Evolutionary conservation across 2,329 filamentous ascomycete species (phyloP), one percentile per base, ranked within the genome.

Genomic region (Boeremia exigua): DNA sequence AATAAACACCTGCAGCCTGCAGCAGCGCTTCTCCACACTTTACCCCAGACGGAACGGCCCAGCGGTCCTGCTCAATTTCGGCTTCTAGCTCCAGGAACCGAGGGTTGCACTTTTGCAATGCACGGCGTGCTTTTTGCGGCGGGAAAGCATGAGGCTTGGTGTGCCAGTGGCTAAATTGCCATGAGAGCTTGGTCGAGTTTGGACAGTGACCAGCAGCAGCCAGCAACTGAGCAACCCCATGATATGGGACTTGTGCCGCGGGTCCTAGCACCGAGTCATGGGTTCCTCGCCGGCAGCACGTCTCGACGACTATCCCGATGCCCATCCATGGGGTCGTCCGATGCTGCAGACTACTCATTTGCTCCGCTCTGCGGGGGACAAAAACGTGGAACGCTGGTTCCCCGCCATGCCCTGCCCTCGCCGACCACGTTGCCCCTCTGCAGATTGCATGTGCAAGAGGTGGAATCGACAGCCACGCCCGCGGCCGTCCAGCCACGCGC

Each of bases 11-110:
- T 52, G 54, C 54, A 52, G 48, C 44, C 38, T 52, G 54, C 54
- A 52, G 48, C 54, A 45, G 52, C 54, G 54, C 48, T 52, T 57
- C 54, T 57, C 54, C 54, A 57, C 48, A 57, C 48, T 52, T 57
- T 57, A 57, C 54, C 54, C 48, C 54, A 52, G 54, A 57, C 48
- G 54, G 48, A 38, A 44, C 54, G 54, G 54, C 54, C 44, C 48
- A 52, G 48, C 48, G 54, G 54, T 48, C 48, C 54, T 57, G 48
- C 37, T 57, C 48, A 57, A 57, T 57, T 47, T 57, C 48, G 54
- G 54, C 54, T 52, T 52, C 43, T 52, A 52, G 48, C 54, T 57
- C 23, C 54, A 57, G 54, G 54, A 57, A 57, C 54, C 44, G 47
- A 48, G 33, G 38, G 25, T 28, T 19, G 19, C 19, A 23, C 19